Evolutionary conservation across 2,329 filamentous ascomycete species (phyloP).

Genomic region (Calonectria pteridis): DNA sequence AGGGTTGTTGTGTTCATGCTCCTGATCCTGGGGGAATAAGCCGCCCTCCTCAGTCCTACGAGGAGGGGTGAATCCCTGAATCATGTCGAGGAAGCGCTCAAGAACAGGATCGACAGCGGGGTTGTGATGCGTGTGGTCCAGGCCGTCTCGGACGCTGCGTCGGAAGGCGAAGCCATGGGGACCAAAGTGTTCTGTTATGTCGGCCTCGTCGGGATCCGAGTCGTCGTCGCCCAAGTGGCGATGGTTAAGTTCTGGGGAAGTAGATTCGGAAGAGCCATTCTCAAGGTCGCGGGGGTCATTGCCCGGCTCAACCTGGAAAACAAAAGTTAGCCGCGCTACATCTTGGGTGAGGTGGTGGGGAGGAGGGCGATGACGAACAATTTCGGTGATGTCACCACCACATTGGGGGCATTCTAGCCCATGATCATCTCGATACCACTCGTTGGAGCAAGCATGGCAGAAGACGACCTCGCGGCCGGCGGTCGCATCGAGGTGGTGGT

Average conservation of each 20-base stretch:
- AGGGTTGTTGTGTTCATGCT: conserved; percentile 32
- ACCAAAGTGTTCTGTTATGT: conserved; percentile 67
- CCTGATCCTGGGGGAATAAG: conserved; percentile 30
- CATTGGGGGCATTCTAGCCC: conserved; percentile 83
- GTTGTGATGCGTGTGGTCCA: conserved; percentile 41
- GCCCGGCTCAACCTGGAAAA: conserved; percentile 61
- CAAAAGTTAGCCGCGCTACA: conserved; percentile 29
- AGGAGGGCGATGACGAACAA: conserved; percentile 69
- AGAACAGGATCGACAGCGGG: conserved; percentile 54
- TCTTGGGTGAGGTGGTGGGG: background rate
- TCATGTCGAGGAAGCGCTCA: conserved; percentile 59
- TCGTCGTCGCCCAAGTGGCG: conserved; percentile 49
- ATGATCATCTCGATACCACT: conserved; percentile 83
- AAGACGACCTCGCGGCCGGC: conserved; percentile 78
- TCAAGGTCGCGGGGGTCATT: conserved; percentile 71
- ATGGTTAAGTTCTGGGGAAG: conserved; percentile 47
- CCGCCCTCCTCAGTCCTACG: conserved; percentile 24
- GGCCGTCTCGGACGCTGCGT: conserved; percentile 49
- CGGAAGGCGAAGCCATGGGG: conserved; percentile 57
- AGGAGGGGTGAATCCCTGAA: conserved; percentile 52
- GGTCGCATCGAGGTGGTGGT: conserved; percentile 60
- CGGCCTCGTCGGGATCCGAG: conserved; percentile 70
- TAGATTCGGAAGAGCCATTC: conserved; percentile 44
- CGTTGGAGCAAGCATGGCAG: conserved; percentile 84
- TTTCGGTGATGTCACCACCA: conserved; percentile 83